Conservation (phyloP, 1,284 basidiomycete genomes). For the Vanrija sp. region DNA sequence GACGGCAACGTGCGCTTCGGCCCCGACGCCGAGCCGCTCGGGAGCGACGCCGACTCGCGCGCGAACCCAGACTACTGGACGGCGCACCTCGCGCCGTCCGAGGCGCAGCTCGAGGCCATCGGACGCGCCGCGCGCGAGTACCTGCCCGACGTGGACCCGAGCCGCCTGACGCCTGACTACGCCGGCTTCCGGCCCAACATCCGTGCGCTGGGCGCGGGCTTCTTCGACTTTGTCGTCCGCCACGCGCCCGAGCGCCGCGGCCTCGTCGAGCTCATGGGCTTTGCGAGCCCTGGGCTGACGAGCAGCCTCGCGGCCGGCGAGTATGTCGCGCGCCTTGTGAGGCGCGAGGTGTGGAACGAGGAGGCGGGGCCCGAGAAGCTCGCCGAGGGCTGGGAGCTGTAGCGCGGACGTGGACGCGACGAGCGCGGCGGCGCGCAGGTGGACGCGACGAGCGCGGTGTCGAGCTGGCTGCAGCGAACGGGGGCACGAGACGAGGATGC, state of each 20-base stretch:
- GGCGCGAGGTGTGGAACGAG: conserved; percentile 41
- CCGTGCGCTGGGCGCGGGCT: conserved; percentile 65
- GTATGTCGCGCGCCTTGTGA: conserved; percentile 49
- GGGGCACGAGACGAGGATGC: too few species aligned
- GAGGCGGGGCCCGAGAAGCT: conserved; percentile 1
- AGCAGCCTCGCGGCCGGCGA: conserved; percentile 53
- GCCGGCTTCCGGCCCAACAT: conserved; percentile 89
- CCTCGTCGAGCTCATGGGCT: conserved; percentile 52
- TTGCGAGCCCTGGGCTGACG: conserved; percentile 56
- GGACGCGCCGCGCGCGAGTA: conserved; percentile 59
- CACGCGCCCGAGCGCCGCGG: conserved; percentile 40
- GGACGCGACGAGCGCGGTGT: too few species aligned
- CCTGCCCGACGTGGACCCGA: conserved; percentile 64
- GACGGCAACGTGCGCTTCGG: conserved; percentile 86
- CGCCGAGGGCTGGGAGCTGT: conserved; percentile 16
- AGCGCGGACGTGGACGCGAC: neutral
- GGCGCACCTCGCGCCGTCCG: conserved; percentile 63
- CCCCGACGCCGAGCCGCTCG: conserved; percentile 87
- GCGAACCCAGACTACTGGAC: conserved; percentile 71
- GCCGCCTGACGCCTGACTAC: conserved; percentile 79
- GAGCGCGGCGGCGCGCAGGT: too few species aligned
- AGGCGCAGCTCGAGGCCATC: conserved; percentile 63
- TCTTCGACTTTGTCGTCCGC: conserved; percentile 71
- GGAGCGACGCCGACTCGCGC: conserved; percentile 54
- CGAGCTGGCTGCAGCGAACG: too few species aligned